Conservation (phyloP, 2,329 filamentous ascomycete genomes). For the Fusarium buharicum region DNA sequence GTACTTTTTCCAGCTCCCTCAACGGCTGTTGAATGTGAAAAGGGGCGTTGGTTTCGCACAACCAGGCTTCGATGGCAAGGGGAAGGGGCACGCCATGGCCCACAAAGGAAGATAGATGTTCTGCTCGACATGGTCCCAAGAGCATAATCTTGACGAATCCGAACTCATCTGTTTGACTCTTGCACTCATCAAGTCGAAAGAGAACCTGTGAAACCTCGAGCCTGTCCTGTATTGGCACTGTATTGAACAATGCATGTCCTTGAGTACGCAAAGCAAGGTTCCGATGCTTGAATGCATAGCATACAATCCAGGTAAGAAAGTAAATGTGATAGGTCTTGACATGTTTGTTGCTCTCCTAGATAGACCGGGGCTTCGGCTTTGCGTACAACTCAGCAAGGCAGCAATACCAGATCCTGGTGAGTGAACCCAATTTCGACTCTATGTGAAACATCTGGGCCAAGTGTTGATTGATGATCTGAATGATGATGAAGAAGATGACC, state of each 20-base stretch:
- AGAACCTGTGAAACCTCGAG: neutral
- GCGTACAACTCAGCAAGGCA: neutral
- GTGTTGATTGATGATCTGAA: neutral
- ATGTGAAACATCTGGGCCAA: neutral
- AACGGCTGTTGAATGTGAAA: neutral
- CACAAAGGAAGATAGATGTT: neutral
- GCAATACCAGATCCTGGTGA: neutral
- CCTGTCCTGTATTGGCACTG: neutral
- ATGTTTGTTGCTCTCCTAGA: neutral
- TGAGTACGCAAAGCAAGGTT: neutral
- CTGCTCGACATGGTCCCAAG: neutral
- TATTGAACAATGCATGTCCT: neutral
- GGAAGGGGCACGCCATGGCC: neutral
- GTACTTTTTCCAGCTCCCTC: too few species aligned
- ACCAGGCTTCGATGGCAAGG: neutral
- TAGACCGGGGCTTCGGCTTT: neutral
- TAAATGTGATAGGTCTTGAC: neutral
- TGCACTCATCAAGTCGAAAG: neutral
- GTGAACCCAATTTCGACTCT: neutral
- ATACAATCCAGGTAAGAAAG: neutral
- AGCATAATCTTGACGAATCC: neutral
- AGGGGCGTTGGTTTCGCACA: neutral
- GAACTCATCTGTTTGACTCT: neutral
- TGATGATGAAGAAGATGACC: neutral
- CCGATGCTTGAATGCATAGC: neutral